Conservation (phyloP, 2,329 filamentous ascomycete genomes). For the Venturia pyrina region DNA sequence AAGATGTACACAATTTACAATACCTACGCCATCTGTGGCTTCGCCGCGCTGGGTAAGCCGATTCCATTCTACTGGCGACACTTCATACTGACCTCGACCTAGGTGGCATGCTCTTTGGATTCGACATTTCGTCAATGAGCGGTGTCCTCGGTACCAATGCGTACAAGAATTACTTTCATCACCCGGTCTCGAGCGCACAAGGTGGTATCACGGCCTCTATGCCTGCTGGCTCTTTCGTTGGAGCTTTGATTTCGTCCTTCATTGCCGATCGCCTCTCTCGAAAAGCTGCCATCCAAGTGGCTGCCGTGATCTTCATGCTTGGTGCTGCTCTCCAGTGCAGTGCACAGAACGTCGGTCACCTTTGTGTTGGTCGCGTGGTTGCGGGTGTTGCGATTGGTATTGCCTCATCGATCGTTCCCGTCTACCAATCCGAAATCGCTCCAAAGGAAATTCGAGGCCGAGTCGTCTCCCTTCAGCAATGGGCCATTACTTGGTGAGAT, state of each 20-base stretch:
- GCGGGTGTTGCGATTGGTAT: conserved; percentile 80
- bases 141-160: conserved; percentile 29
- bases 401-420: conserved; percentile 82
- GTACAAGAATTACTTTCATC: conserved; percentile 28
- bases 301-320: conserved; percentile 36
- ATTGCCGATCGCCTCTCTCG: conserved; percentile 37
- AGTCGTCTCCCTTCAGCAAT: conserved; percentile 52
- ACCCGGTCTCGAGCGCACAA: conserved; percentile 23
- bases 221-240: conserved; percentile 39
- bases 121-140: conserved; percentile 31
- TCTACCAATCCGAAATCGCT: conserved; percentile 82
- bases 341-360: conserved; percentile 28
- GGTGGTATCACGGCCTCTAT: conserved; percentile 40
- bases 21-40: conserved; percentile 51
- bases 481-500: conserved; percentile 49
- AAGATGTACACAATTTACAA: conserved; percentile 28
- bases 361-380: conserved; percentile 63
- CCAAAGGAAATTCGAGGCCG: conserved; percentile 39
- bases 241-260: conserved; percentile 35
- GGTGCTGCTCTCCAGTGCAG: conserved; percentile 31
- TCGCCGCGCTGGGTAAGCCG: conserved; percentile 49
- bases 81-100: not conserved
- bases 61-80: not conserved
- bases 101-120: conserved; percentile 28
- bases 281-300: conserved; percentile 33